A percentile compares a stretch with the other conserved stretches of the same genome.
These are phyloP conservation scores for Fomitopsis pulvina DNA, from an alignment of 768 basidiomycete species.

Conservation along the genomic window DNA sequence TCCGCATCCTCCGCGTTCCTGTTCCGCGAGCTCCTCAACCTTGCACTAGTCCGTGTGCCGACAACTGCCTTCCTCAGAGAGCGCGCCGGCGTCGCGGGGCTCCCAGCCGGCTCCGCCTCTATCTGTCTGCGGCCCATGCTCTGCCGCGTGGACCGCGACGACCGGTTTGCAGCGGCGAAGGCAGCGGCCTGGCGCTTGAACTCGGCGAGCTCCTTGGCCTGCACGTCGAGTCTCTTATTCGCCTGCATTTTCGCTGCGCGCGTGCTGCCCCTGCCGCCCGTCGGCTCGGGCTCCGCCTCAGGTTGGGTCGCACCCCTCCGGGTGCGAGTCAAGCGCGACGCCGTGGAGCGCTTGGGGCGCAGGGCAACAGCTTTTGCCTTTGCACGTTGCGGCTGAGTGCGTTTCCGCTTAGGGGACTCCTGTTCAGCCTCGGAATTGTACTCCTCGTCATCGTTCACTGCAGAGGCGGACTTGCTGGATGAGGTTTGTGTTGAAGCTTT, in stretches of 20 bases:
- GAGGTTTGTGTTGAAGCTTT: conserved; percentile 19
- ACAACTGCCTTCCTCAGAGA: conserved; percentile 13
- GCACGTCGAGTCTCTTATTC: conserved; percentile 59
- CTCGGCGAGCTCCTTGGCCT: conserved; percentile 62
- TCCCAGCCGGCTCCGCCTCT: conserved; percentile 7
- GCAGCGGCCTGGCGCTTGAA: conserved; percentile 46
- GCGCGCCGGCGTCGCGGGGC: conserved; percentile 5
- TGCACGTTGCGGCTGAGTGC: conserved; percentile 1
- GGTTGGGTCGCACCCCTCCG: not conserved
- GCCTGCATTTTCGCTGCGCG: conserved; percentile 69
- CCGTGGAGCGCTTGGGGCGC: not conserved
- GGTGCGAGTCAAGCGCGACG: conserved; percentile 8
- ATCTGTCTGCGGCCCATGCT: conserved; percentile 5
- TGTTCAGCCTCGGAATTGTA: conserved; percentile 15
- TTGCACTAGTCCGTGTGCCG: conserved; percentile 62
- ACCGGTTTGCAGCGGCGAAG: conserved; percentile 7
- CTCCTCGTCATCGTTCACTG: conserved; percentile 16
- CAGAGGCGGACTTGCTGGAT: conserved; percentile 11
- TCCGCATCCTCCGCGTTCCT: conserved; percentile 43
- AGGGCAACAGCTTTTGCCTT: conserved; percentile 3
- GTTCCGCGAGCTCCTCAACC: conserved; percentile 46
- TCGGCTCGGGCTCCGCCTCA: conserved; percentile 4
- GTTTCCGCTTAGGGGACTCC: conserved; percentile 19
- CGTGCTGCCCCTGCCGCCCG: conserved; percentile 36
- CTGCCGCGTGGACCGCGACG: conserved; percentile 14